Evolutionary conservation across 2,329 filamentous ascomycete genomes (phyloP).

Genomic region (Nemania bipapillata): DNA sequence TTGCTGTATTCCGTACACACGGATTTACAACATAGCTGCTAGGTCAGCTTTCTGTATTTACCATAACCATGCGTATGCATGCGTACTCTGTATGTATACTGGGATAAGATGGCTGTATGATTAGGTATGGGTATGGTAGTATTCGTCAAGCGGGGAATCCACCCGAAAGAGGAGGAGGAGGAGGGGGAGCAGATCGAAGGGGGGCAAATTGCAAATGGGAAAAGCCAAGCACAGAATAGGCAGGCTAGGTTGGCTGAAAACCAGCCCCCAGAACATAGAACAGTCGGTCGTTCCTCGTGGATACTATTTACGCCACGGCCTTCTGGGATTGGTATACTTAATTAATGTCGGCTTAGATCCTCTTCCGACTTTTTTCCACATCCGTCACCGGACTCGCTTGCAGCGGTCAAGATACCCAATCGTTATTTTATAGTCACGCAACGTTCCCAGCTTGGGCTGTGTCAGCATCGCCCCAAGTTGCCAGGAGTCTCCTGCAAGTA

Average conservation of each 20-base stretch:
- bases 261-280: background rate
- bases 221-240: too few species aligned
- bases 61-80: too few species aligned
- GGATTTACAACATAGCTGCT: background rate
- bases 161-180: background rate
- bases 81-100: background rate
- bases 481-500: constrained; percentile 15
- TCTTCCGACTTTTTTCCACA: constrained; percentile 2
- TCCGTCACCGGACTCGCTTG: constrained; percentile 5
- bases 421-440: background rate
- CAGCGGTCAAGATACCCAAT: constrained; percentile 8
- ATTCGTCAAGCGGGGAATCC: background rate
- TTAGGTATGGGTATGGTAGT: background rate
- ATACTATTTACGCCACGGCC: background rate
- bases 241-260: background rate
- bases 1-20: background rate
- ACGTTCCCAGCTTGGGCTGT: constrained; percentile 13
- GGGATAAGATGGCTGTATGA: background rate
- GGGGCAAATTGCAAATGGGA: too few species aligned
- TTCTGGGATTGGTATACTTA: background rate
- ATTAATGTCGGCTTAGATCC: background rate
- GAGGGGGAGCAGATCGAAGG: background rate
- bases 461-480: constrained; percentile 18
- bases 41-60: background rate
- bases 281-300: background rate